Evolutionary conservation across 2,329 filamentous ascomycete genomes (phyloP), one percentile per base, ranked within the genome.

Genomic region (Penicillium corylophilum): DNA sequence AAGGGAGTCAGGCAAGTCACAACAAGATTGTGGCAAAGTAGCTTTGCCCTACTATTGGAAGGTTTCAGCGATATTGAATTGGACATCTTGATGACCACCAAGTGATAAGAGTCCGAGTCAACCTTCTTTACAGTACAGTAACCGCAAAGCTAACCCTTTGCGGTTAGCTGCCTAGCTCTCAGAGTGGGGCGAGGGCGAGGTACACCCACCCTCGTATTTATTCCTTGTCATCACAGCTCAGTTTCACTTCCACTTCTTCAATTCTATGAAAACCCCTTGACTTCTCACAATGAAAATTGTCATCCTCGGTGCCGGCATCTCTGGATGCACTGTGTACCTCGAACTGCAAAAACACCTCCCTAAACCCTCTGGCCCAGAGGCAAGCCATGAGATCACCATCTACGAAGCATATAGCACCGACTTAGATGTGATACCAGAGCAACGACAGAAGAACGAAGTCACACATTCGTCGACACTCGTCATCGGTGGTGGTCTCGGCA

Each of bases 301-400:
- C 20, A 75, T 77, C 13, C 62, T 77, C 33, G 74, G 74, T n/a
- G 74, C 63, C 13, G 74, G 73, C 28, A 74, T 77, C 51, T 64
- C 66, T 44, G 74, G 74, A 23, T 72, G 71, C 46, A 50, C 69
- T 10, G 62, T 62, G 35, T 77, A 76, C 48, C 65, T 76, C 9
- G 64, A 67, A 28, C 60, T 77, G 4, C 66, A 66, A 45, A 76
- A 76, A 47, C 69, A 73, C 45, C 68, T 77, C 8, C 69, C 66
- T 4, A 42, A 39, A 10, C 54, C 61, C 16, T 39, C 54, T 20
- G 42, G 42, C 12, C 26, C 51, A 1, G 33, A 45, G 6, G 46
- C 55, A 22, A 54, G 60, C 8, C 65, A 73, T 46, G 58, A 68
- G 26, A 67, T 69, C 55, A 67, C 56, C 16, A 71, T 77, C 45